Evolutionary conservation across 2,329 filamentous ascomycete species (phyloP).

Genomic region (Scytalidium sp.): DNA sequence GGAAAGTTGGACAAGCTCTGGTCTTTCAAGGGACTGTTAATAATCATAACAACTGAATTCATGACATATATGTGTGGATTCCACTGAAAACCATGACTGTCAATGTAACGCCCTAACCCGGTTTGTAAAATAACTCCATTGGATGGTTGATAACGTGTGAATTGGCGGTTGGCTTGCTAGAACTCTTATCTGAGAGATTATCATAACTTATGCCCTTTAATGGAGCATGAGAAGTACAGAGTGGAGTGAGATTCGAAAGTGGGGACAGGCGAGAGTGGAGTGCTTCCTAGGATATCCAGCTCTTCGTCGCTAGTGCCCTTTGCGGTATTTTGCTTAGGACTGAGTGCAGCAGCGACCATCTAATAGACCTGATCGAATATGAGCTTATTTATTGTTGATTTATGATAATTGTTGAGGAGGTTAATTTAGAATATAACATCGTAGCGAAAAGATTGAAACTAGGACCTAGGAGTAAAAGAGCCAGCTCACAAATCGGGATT

Average conservation of each 20-base stretch:
- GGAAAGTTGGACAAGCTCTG: not conserved
- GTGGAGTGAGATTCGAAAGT: not conserved
- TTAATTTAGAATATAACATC: too few relatives aligned
- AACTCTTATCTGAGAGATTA: not conserved
- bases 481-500: too few relatives aligned
- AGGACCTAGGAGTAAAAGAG: too few relatives aligned
- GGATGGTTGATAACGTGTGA: not conserved
- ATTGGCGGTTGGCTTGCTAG: not conserved
- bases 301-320: not conserved
- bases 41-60: not conserved
- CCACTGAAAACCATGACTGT: not conserved
- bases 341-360: too few relatives aligned
- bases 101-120: not conserved
- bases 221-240: not conserved
- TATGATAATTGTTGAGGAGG: too few relatives aligned
- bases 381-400: too few relatives aligned
- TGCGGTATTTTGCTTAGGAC: too few relatives aligned
- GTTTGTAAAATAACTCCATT: not conserved
- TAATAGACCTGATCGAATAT: too few relatives aligned
- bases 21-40: not conserved
- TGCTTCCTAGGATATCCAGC: not conserved
- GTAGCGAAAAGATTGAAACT: too few relatives aligned
- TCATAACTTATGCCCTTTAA: not conserved
- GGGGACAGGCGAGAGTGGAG: not conserved
- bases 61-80: not conserved